phyloP scores from a whole-genome alignment of 2,329 filamentous ascomycete genomes.

The Stemphylium beticola region DNA sequence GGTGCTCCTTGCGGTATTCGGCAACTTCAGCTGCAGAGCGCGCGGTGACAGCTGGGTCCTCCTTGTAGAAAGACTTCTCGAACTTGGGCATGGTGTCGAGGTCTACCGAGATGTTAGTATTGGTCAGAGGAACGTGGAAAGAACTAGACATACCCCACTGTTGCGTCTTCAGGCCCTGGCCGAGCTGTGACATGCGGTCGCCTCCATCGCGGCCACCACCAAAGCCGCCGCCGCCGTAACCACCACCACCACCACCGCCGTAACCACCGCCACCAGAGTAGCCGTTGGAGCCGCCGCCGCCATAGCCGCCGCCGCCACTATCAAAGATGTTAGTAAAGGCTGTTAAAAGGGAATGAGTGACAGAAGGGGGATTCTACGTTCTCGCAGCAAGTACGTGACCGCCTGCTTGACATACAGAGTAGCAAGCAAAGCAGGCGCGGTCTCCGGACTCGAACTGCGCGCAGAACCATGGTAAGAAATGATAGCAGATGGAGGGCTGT shows the following conservation, averaged over 20 bases:
- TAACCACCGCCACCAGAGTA: constrained; percentile 54
- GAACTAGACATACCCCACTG: constrained; percentile 75
- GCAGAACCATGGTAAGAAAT: constrained; percentile 38
- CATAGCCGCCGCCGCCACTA: constrained; percentile 25
- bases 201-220: constrained; percentile 71
- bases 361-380: constrained; percentile 38
- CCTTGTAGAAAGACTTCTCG: constrained; percentile 99
- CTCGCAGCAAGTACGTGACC: constrained; percentile 35
- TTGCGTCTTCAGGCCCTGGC: constrained; percentile 84
- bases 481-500: constrained; percentile 38
- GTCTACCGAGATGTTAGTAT: constrained; percentile 62
- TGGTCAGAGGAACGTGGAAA: not conserved
- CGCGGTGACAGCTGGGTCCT: constrained; percentile 76
- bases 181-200: constrained; percentile 93
- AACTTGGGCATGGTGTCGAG: constrained; percentile 84
- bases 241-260: constrained; percentile 60
- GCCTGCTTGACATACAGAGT: constrained; percentile 25
- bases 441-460: constrained; percentile 37
- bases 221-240: constrained; percentile 29
- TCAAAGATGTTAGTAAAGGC: constrained; percentile 39
- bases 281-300: constrained; percentile 66
- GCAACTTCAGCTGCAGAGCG: constrained; percentile 82
- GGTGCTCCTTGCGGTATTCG: constrained; percentile 82
- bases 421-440: constrained; percentile 30
- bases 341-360: constrained; percentile 10